A percentile compares a stretch with the other conserved stretches of the same genome.
Conservation (phyloP, 192 early-diverging fungal genomes). For the Backusella liffmaniae region DNA sequence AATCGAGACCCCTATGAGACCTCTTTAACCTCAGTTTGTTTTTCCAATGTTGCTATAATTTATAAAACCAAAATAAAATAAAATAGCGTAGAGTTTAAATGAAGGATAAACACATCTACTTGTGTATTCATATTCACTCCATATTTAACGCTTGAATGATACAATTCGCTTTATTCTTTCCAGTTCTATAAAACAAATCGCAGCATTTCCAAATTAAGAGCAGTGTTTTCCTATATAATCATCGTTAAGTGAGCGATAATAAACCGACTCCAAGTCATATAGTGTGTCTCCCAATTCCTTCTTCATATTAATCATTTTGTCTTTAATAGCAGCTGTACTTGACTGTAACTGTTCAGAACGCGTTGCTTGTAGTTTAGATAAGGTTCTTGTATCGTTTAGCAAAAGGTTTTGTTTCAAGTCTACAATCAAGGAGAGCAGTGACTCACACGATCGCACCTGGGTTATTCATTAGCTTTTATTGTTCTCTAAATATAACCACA, state of each 20-base stretch:
- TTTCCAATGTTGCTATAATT: too few relatives aligned
- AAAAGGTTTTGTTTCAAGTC: constrained; percentile 52
- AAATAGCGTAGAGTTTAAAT: too few relatives aligned
- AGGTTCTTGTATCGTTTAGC: constrained; percentile 48
- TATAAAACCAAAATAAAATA: too few relatives aligned
- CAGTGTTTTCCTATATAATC: neutral
- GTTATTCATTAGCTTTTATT: neutral
- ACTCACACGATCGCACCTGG: constrained; percentile 46
- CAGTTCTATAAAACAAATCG: too few relatives aligned
- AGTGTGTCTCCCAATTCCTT: constrained; percentile 44
- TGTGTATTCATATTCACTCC: too few relatives aligned
- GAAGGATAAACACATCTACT: too few relatives aligned
- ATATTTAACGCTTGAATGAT: too few relatives aligned
- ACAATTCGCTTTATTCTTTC: too few relatives aligned
- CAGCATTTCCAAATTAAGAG: too few relatives aligned
- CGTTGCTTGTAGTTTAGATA: constrained; percentile 36
- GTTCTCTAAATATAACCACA: neutral
- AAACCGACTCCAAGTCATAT: constrained; percentile 48
- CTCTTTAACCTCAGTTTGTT: too few relatives aligned
- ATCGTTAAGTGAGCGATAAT: constrained; percentile 37
- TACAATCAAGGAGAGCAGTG: constrained; percentile 45
- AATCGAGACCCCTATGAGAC: too few relatives aligned
- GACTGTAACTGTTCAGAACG: constrained; percentile 36
- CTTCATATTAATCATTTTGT: constrained; percentile 37
- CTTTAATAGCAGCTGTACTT: constrained; percentile 46